Evolutionary conservation across 2,329 filamentous ascomycete genomes (phyloP).

Genomic region (Acrodontium crateriforme): DNA sequence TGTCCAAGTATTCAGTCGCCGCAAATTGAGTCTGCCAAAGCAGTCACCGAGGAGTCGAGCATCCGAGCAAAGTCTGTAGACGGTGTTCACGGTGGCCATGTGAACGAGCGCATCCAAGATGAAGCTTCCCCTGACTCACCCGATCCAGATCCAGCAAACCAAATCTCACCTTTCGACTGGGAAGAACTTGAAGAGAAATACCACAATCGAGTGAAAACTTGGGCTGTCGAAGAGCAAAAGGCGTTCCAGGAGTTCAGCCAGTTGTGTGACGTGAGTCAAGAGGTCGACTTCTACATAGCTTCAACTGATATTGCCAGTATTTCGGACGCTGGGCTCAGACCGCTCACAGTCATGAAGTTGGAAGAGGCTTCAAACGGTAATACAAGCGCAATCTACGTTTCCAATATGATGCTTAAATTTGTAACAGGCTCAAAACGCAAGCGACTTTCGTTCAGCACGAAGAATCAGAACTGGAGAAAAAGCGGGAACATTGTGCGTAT

Average conservation of each 20-base stretch:
- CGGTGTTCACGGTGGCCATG: too few species aligned
- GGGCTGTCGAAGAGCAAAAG: conserved; percentile 49
- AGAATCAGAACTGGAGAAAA: conserved; percentile 57
- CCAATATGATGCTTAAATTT: too few species aligned
- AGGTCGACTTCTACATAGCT: too few species aligned
- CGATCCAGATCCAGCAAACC: conserved; percentile 12
- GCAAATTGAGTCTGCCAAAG: too few species aligned
- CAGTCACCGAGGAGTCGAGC: conserved; percentile 6
- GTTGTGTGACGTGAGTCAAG: too few species aligned
- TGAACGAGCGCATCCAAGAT: too few species aligned
- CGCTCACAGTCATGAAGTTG: conserved; percentile 58
- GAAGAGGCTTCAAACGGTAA: conserved; percentile 63
- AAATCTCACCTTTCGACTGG: conserved; percentile 56
- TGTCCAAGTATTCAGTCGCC: too few species aligned
- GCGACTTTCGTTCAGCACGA: conserved; percentile 61
- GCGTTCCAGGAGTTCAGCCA: conserved; percentile 15
- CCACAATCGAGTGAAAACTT: conserved; percentile 47
- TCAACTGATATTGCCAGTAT: too few species aligned
- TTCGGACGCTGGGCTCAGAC: conserved; percentile 69
- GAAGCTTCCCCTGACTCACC: conserved; percentile 5
- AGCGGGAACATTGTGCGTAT: conserved; percentile 64
- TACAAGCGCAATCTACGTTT: background rate
- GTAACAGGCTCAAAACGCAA: conserved; percentile 58
- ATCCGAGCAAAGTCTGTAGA: too few species aligned
- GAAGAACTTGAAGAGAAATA: conserved; percentile 59